These are phyloP conservation scores for Russula brevipes DNA, from an alignment of 768 basidiomycete genomes.

Conservation along the genomic window DNA sequence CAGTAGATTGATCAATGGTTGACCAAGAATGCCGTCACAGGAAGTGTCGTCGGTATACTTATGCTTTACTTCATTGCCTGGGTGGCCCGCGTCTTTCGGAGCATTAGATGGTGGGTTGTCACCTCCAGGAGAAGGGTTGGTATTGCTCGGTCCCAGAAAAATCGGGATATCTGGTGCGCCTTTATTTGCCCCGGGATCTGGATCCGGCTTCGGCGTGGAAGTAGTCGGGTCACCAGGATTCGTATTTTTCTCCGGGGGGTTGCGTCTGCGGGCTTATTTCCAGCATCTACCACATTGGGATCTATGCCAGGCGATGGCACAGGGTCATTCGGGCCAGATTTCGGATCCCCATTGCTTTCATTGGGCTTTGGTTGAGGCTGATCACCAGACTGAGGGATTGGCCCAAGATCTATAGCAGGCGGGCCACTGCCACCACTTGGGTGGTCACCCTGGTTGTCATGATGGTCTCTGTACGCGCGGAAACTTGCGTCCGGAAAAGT, in stretches of 20 bases:
- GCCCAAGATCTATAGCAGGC: slow-evolving; percentile 15
- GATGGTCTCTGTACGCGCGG: slow-evolving; percentile 2
- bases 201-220: background rate
- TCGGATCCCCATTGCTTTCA: background rate
- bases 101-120: background rate
- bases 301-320: background rate
- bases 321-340: background rate
- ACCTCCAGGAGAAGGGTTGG: slow-evolving; percentile 1
- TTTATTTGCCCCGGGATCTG: background rate
- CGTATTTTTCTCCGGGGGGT: background rate
- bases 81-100: background rate
- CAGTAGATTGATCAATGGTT: slow-evolving; percentile 30
- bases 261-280: background rate
- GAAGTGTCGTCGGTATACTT: background rate
- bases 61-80: background rate
- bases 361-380: background rate
- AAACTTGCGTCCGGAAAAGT: background rate
- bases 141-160: slow-evolving; percentile 9
- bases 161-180: slow-evolving; percentile 3
- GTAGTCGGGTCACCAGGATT: background rate
- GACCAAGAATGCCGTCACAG: slow-evolving; percentile 4
- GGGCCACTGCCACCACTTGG: background rate
- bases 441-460: background rate
- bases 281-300: background rate
- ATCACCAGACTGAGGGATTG: background rate